Evolutionary conservation across 2,329 filamentous ascomycete species (phyloP).

Genomic region (Colletotrichum australisinense): DNA sequence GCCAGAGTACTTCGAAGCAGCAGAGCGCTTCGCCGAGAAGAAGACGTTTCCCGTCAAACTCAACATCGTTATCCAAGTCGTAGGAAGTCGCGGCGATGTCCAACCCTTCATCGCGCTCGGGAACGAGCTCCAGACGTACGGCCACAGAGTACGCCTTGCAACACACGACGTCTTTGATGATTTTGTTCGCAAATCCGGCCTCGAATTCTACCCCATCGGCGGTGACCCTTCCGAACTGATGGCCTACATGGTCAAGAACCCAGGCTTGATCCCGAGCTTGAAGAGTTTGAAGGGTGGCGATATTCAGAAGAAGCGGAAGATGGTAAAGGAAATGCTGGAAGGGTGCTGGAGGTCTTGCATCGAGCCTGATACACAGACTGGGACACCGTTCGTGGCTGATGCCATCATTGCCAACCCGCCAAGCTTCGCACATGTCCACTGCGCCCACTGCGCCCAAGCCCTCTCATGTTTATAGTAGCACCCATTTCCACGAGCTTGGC

Average conservation of each 20-base stretch:
- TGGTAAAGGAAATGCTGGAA: conserved; percentile 40
- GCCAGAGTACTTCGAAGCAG: conserved; percentile 25
- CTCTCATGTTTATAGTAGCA: conserved; percentile 71
- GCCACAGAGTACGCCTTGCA: conserved; percentile 63
- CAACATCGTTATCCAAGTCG: conserved; percentile 67
- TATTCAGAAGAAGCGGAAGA: conserved; percentile 41
- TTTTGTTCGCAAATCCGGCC: conserved; percentile 58
- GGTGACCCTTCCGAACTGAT: conserved; percentile 60
- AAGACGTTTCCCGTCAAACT: conserved; percentile 40
- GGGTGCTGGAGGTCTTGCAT: conserved; percentile 42
- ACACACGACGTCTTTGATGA: conserved; percentile 62
- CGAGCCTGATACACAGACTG: conserved; percentile 32
- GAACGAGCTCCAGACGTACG: conserved; percentile 56
- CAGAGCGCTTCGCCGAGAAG: conserved; percentile 12
- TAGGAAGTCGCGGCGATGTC: conserved; percentile 64
- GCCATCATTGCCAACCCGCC: conserved; percentile 64
- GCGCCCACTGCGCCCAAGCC: conserved; percentile 59
- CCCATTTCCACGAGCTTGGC: too few relatives aligned
- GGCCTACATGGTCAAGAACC: conserved; percentile 45
- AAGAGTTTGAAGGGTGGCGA: conserved; percentile 41
- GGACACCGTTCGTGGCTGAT: conserved; percentile 57
- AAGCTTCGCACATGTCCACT: conserved; percentile 61
- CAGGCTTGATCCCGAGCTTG: conserved; percentile 42
- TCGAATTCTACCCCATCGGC: conserved; percentile 67
- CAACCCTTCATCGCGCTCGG: conserved; percentile 67